Evolutionary conservation across 2,329 filamentous ascomycete genomes (phyloP), one percentile per base, ranked within the genome.

Genomic region (Laburnicola sp.): DNA sequence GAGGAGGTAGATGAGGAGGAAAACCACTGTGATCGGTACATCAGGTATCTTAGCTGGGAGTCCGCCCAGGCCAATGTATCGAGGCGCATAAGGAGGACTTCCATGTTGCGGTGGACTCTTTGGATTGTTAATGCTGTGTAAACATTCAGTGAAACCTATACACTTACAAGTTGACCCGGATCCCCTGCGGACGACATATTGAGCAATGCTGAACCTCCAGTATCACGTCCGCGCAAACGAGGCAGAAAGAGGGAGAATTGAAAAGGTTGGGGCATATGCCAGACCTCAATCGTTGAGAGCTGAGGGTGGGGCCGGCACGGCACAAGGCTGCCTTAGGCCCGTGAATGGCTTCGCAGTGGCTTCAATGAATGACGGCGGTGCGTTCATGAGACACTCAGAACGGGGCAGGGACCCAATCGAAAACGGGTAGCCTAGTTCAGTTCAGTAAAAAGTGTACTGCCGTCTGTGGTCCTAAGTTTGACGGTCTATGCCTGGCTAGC

Each of bases 1-100:
- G 23, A 65, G 40, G 21, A 77, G 57, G 57, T 74, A 79, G 22
- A 78, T 60, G 8, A 68, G 45, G 2, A 78, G 65, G 50, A 78
- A 76, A 34, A 76, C 63, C 1, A 69, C 61, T 4, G 66, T 62
- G 42, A 76, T 62, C 3, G 76, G 74, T 8, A 79, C 64, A 59
- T 79, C 77, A 38, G 68, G 68, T 48, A 68, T 45, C 2, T 61
- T 48, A 26, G 46, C 52, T n/a, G 69, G 69, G 10, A 50, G 47
- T 22, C 68, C 68, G 25, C 69, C 69, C 31, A 71, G 47, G n/a
- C 60, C 59, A 4, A 56, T 54, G 43, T 62, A 57, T 30, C 37
- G 42, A 22, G 68, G 68, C 25, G 68, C 46, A 58, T 69, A 71
- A 41, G 69, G 69, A 51, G 67, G 62, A n/a, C 54, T 51, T 44